These are phyloP conservation scores for Thielaviopsis punctulata DNA, from an alignment of 2,329 filamentous ascomycete species.

Conservation along the genomic window DNA sequence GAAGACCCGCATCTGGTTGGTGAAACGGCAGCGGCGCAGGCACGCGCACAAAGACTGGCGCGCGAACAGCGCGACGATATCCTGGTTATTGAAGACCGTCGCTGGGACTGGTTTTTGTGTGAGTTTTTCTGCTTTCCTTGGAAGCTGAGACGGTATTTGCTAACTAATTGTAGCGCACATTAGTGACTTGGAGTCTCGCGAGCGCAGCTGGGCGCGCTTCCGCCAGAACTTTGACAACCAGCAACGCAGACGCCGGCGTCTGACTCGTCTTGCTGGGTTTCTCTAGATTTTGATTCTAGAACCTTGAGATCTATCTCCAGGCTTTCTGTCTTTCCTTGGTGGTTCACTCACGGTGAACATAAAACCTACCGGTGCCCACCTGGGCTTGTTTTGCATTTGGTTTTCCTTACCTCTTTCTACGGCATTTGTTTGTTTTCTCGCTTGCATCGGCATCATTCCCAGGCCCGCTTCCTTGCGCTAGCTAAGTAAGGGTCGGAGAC, in stretches of 20 bases:
- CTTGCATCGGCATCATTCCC: neutral
- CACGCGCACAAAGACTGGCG: slow-evolving; percentile 38
- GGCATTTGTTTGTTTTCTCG: neutral
- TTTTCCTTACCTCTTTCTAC: neutral
- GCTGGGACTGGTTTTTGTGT: slow-evolving; percentile 46
- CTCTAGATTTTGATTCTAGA: neutral
- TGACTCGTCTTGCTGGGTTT: slow-evolving; percentile 6
- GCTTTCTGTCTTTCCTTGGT: neutral
- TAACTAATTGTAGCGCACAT: slow-evolving; percentile 28
- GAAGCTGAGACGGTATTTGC: slow-evolving; percentile 5
- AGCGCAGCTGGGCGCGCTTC: slow-evolving; percentile 29
- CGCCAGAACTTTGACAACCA: slow-evolving; percentile 22
- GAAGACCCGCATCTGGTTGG: slow-evolving; percentile 54
- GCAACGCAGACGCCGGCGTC: slow-evolving; percentile 12
- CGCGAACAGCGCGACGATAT: slow-evolving; percentile 37
- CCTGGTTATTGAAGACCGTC: slow-evolving; percentile 36
- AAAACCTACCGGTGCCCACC: neutral
- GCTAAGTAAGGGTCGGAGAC: neutral
- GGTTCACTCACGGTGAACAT: neutral
- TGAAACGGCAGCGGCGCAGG: slow-evolving; percentile 42
- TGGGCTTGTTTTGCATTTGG: neutral
- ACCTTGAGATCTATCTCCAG: too few relatives aligned
- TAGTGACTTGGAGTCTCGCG: slow-evolving; percentile 32
- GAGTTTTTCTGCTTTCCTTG: slow-evolving; percentile 17
- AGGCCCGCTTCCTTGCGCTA: neutral